A percentile compares a stretch with the other conserved stretches of the same genome.
phyloP scores from a whole-genome alignment of 2,329 filamentous ascomycete species.

The Clonostachys chloroleuca region DNA sequence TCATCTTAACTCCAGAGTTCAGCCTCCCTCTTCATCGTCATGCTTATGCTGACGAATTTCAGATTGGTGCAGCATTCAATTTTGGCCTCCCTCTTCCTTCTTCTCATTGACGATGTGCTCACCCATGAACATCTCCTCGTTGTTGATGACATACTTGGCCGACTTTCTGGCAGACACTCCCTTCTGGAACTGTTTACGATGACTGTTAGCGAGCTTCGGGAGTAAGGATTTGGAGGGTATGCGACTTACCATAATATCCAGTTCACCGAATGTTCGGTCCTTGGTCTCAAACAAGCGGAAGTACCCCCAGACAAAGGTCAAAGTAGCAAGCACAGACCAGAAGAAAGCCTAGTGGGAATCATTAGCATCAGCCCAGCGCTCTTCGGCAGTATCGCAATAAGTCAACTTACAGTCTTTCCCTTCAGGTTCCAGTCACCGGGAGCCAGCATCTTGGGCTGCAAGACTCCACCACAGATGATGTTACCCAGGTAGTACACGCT shows the following conservation, averaged over 20 bases:
- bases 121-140: slow-evolving; percentile 21
- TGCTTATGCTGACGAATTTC: too few relatives aligned
- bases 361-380: neutral
- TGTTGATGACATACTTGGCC: slow-evolving; percentile 23
- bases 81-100: too few relatives aligned
- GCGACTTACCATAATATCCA: slow-evolving; percentile 32
- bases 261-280: slow-evolving; percentile 36
- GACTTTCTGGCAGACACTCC: slow-evolving; percentile 30
- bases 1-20: too few relatives aligned
- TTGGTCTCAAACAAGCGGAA: slow-evolving; percentile 40
- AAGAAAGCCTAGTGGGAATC: slow-evolving; percentile 29
- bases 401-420: slow-evolving; percentile 25
- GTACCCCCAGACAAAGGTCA: slow-evolving; percentile 33
- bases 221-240: neutral
- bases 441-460: slow-evolving; percentile 30
- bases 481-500: slow-evolving; percentile 33
- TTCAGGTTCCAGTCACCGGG: slow-evolving; percentile 32
- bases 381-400: too few relatives aligned
- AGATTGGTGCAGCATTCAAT: too few relatives aligned
- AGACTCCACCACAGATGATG: slow-evolving; percentile 29
- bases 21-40: too few relatives aligned
- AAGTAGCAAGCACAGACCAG: slow-evolving; percentile 27
- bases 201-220: neutral
- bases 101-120: too few relatives aligned
- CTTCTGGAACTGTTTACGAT: slow-evolving; percentile 22